These are phyloP conservation scores for Populus hybrid DNA, from an alignment of 441 rosid species.

Conservation along the genomic window DNA sequence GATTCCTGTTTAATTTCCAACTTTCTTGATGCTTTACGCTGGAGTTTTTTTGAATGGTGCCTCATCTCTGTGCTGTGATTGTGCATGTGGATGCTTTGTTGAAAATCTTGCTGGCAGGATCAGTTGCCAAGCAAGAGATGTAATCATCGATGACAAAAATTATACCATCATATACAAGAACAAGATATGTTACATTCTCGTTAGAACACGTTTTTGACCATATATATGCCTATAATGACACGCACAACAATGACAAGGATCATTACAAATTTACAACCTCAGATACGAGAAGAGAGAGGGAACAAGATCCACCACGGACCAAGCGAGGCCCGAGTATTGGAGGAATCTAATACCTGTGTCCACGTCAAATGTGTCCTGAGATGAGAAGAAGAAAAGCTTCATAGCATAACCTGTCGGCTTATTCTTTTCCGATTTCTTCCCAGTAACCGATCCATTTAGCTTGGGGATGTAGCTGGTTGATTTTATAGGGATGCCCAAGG, in stretches of 20 bases:
- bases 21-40: background rate
- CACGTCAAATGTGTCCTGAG: no score
- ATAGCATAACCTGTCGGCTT: constrained; percentile 55
- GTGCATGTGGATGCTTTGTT: background rate
- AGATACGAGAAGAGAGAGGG: constrained; percentile 61
- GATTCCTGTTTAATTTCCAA: constrained; percentile 20
- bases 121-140: background rate
- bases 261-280: constrained; percentile 34
- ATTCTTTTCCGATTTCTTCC: constrained; percentile 42
- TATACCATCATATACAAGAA: background rate
- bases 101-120: background rate
- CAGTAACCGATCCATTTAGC: constrained; percentile 38
- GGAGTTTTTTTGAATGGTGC: background rate
- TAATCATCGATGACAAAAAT: background rate
- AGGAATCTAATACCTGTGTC: constrained; percentile 80
- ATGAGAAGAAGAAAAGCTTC: constrained; percentile 45
- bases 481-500: constrained; percentile 64
- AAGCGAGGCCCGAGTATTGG: constrained; percentile 85
- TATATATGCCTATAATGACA: background rate
- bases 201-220: background rate
- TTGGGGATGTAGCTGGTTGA: constrained; percentile 64
- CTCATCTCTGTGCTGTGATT: background rate
- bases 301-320: constrained; percentile 91
- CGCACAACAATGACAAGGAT: background rate
- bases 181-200: background rate